These are phyloP conservation scores for Talaromyces nanjingensis DNA, from an alignment of 495 filamentous ascomycete species.

Conservation along the genomic window DNA sequence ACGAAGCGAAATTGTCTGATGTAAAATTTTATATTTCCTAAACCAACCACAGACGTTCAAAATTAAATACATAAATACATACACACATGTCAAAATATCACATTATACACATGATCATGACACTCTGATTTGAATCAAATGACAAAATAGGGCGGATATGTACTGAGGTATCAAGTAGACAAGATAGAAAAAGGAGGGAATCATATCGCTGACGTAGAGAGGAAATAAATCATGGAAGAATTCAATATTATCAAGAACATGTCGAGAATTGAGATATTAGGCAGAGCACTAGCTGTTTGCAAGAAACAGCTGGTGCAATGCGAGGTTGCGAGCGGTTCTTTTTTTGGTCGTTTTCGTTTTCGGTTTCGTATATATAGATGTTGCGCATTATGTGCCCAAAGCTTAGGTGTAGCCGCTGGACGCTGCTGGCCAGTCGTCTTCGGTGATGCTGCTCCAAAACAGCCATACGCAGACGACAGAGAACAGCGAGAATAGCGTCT, in stretches of 20 bases:
- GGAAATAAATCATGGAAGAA: neutral
- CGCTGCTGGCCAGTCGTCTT: conserved; percentile 83
- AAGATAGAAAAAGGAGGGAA: conserved; percentile 8
- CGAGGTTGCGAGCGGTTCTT: neutral
- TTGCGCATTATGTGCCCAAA: neutral
- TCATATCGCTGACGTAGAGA: conserved; percentile 8
- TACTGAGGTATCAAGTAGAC: conserved; percentile 9
- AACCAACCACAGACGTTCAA: neutral
- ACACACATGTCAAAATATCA: neutral
- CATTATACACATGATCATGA: neutral
- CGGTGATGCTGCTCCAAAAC: conserved; percentile 99
- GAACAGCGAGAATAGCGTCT: conserved; percentile 84
- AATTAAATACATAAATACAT: neutral
- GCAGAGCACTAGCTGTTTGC: neutral
- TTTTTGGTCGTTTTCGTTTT: neutral
- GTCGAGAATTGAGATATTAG: conserved; percentile 4
- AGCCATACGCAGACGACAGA: conserved; percentile 78
- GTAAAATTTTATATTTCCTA: neutral
- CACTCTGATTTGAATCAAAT: neutral
- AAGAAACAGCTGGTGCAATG: neutral
- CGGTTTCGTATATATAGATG: neutral
- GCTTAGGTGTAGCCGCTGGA: conserved; percentile 8
- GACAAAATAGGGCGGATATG: neutral
- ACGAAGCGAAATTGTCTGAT: neutral
- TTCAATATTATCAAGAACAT: neutral